Evolutionary conservation across 352 stramenopile species (phyloP).

Genomic region (Phytophthora aleatoria): DNA sequence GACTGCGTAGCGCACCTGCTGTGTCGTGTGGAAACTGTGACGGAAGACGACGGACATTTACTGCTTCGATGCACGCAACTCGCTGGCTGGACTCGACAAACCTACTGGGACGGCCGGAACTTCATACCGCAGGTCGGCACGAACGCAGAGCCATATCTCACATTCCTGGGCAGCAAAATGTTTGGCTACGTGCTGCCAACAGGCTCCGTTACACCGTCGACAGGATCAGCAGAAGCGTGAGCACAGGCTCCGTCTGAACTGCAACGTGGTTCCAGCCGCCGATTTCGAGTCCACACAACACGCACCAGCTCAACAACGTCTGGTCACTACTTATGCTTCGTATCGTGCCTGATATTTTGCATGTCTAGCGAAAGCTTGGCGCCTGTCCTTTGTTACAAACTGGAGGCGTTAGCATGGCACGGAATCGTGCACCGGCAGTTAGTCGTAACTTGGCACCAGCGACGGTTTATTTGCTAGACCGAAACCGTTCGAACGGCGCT

Average conservation of each 20-base stretch:
- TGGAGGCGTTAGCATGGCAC: not conserved
- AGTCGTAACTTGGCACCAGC: slow-evolving; percentile 21
- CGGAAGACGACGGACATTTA: slow-evolving; percentile 72
- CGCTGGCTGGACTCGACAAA: slow-evolving; percentile 53
- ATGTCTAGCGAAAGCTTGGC: slow-evolving; percentile 5
- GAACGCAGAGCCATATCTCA: slow-evolving; percentile 59
- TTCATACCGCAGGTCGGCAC: slow-evolving; percentile 54
- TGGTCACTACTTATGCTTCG: not conserved
- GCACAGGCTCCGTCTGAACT: slow-evolving; percentile 18
- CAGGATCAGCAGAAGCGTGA: slow-evolving; percentile 20
- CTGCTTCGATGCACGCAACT: slow-evolving; percentile 73
- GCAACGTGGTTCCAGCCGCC: slow-evolving; percentile 13
- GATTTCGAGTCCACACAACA: slow-evolving; percentile 7
- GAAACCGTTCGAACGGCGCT: slow-evolving; percentile 15
- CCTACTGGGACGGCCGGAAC: slow-evolving; percentile 85
- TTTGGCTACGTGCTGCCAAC: slow-evolving; percentile 69
- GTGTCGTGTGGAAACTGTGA: slow-evolving; percentile 67
- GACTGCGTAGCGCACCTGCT: slow-evolving; percentile 71
- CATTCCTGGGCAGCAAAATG: slow-evolving; percentile 82
- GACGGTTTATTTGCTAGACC: slow-evolving; percentile 24
- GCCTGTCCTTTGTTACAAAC: slow-evolving; percentile 24
- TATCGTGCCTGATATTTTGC: slow-evolving; percentile 7
- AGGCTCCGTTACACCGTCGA: slow-evolving; percentile 4
- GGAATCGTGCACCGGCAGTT: slow-evolving; percentile 5
- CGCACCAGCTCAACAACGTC: not conserved